A percentile compares a stretch with the other conserved stretches of the same genome.
Evolutionary conservation across 441 rosid species (phyloP).

Genomic region (Metrosideros polymorpha): DNA sequence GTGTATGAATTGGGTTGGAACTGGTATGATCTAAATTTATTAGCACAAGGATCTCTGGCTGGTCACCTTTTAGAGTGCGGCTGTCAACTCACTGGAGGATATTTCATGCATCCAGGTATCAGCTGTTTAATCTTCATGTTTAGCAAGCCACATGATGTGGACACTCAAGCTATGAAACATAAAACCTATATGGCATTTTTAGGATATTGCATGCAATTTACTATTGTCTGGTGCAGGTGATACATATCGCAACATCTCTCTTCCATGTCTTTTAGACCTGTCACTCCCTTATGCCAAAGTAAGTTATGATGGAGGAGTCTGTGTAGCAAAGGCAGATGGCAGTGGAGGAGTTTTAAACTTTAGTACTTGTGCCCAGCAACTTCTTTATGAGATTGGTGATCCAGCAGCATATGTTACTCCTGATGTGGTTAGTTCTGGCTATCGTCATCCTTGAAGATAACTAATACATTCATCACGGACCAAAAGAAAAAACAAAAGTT

Average conservation of each 20-base stretch:
- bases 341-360: slow-evolving; percentile 70
- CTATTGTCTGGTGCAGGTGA: slow-evolving; percentile 41
- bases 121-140: neutral
- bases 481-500: neutral
- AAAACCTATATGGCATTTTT: neutral
- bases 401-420: slow-evolving; percentile 87
- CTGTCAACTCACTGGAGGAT: slow-evolving; percentile 95
- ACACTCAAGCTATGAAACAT: neutral
- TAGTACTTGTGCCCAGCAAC: slow-evolving; percentile 75
- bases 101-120: slow-evolving; percentile 95
- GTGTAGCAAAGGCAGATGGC: slow-evolving; percentile 59
- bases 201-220: neutral
- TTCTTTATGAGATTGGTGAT: slow-evolving; percentile 86
- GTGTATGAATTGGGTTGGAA: slow-evolving; percentile 95
- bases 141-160: neutral
- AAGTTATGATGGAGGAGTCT: slow-evolving; percentile 45
- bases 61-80: slow-evolving; percentile 95
- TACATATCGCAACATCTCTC: slow-evolving; percentile 47
- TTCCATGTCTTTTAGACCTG: slow-evolving; percentile 45
- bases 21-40: slow-evolving; percentile 66
- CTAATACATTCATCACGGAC: neutral
- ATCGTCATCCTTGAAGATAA: neutral
- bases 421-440: slow-evolving; percentile 57
- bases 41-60: slow-evolving; percentile 84
- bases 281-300: slow-evolving; percentile 90